Base-by-base conservation (phyloP, 176 grass and related monocot genomes). In the Oropetium thomaeum region DNA sequence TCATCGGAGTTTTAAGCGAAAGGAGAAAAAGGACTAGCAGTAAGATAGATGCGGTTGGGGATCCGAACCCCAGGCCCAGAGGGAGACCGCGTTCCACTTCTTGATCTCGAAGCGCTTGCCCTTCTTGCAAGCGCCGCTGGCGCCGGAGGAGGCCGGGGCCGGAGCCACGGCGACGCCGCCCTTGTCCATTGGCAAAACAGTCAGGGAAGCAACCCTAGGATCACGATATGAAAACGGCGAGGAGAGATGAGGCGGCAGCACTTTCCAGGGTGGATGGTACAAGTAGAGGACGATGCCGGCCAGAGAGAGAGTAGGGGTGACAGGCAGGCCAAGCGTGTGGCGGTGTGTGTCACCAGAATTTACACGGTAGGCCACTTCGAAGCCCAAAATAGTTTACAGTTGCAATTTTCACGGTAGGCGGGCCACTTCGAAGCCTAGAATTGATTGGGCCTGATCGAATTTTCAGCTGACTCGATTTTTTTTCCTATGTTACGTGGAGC, bases 51-150 rank as follows among this genome's bases (percentile, higher is more conserved):
- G 7, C 17, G 37, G 20, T 8, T 13, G 25, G 5, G n/a, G n/a
- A 54, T 25, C 35, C 42, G 79, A 81, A 99, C 96, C 96, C 96
- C 96, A 99, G 63, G 96, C 96, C 91, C 96, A 99, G 68, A 99
- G 96, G 69, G 96, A 62, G 82, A 99, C 91, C 23, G 96, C 96
- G 82, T 99, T 99, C 96, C 96, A 99, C 89, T 99, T 99, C 73
- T 99, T 99, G 60, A 99, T 90, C 79, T 99, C 96, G 79, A 99
- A 94, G 65, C 87, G 87, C 91, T 95, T 99, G 15, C 32, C 60
- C 75, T 92, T 95, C 87, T 88, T 99, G 3, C 58, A 76, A 1
- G 0, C 73, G 34, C 58, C 76, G 2, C 1, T 69, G 34, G 74
- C 48, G 17, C 85, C 38, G 32, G 65, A 27, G 41, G 73, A 59